These are phyloP conservation scores for Persicaria tinctoria DNA, from an alignment of 148 eudicot genomes.

Conservation along the genomic window DNA sequence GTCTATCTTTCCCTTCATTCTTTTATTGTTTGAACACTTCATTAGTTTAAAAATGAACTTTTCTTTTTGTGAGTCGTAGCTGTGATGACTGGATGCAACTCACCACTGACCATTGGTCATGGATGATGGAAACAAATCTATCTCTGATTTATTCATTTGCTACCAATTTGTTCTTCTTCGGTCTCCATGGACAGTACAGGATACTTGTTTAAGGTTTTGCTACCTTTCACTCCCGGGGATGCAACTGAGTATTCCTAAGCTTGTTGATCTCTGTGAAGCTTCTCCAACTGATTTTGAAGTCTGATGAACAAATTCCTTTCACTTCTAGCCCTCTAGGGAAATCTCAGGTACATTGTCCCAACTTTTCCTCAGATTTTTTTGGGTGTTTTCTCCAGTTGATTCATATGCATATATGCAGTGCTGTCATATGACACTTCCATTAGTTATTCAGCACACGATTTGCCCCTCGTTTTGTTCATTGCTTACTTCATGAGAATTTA, in stretches of 20 bases:
- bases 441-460: background rate
- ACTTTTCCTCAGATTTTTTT: background rate
- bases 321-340: no score
- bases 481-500: background rate
- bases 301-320: background rate
- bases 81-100: background rate
- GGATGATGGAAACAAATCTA: background rate
- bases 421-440: background rate
- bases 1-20: background rate
- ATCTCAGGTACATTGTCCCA: background rate
- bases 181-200: background rate
- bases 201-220: background rate
- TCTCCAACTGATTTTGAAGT: background rate
- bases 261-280: background rate
- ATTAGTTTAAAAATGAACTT: background rate
- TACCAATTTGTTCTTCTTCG: background rate
- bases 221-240: background rate
- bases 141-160: background rate
- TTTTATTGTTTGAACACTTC: background rate
- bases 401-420: background rate
- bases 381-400: background rate
- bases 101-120: background rate
- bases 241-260: background rate
- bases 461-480: background rate
- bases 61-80: background rate